Percentiles rank a stretch among this genome's conserved stretches.
These are phyloP conservation scores for Skeletonema potamos DNA, from an alignment of 108 stramenopile genomes.

Conservation along the genomic window DNA sequence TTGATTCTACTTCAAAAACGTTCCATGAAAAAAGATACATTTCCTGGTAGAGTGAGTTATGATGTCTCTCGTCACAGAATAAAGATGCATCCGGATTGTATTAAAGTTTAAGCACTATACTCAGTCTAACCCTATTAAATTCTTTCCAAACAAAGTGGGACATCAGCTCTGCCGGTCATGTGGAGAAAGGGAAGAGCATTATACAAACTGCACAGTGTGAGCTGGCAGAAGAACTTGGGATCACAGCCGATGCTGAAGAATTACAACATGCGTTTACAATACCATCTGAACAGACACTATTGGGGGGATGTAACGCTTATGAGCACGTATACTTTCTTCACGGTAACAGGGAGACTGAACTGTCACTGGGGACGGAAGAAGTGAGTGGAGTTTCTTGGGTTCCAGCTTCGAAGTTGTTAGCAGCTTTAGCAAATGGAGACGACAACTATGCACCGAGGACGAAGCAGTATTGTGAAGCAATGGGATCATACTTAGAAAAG, in stretches of 20 bases:
- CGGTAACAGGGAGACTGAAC: background rate
- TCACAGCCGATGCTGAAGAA: slow-evolving; percentile 1
- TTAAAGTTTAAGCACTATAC: background rate
- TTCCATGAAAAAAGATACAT: slow-evolving; percentile 44
- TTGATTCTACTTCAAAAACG: slow-evolving; percentile 38
- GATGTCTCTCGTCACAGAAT: background rate
- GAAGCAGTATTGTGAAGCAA: slow-evolving; percentile 22
- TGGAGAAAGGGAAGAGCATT: slow-evolving; percentile 18
- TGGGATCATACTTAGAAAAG: slow-evolving; percentile 6
- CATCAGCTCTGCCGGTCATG: slow-evolving; percentile 47
- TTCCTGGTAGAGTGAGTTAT: slow-evolving; percentile 24
- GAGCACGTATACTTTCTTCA: slow-evolving; percentile 51
- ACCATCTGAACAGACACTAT: slow-evolving; percentile 30
- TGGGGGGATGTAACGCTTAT: slow-evolving; percentile 53
- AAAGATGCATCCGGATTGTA: too few species aligned
- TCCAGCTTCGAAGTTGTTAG: slow-evolving; percentile 8
- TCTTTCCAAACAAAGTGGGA: slow-evolving; percentile 28
- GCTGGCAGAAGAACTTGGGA: slow-evolving; percentile 40
- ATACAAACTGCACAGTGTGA: slow-evolving; percentile 15
- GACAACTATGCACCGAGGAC: slow-evolving; percentile 27
- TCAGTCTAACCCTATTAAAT: background rate
- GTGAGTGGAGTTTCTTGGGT: slow-evolving; percentile 41
- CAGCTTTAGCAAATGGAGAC: slow-evolving; percentile 21
- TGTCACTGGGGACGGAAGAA: slow-evolving; percentile 37
- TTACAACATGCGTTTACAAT: slow-evolving; percentile 35